A percentile compares a stretch with the other conserved stretches of the same genome.
Conservation (phyloP, 1,284 basidiomycete species). For the Ganoderma boninense region DNA sequence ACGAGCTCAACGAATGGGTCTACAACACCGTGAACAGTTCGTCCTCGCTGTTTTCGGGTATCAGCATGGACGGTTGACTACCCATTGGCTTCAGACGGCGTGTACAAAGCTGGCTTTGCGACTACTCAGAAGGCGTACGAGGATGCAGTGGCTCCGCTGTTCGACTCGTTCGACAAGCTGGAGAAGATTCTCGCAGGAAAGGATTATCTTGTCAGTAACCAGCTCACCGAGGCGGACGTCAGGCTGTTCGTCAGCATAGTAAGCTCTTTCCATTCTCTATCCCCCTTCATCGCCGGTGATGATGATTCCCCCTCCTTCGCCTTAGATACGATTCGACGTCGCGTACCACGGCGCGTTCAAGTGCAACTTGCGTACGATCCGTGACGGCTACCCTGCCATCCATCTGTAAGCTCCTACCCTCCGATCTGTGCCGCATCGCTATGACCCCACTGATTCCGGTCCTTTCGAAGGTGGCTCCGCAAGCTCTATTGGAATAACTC, state of each 20-base stretch:
- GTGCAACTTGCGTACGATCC: constrained; percentile 87
- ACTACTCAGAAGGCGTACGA: constrained; percentile 86
- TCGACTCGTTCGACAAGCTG: constrained; percentile 81
- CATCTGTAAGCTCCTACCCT: constrained; percentile 57
- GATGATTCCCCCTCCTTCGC: neutral
- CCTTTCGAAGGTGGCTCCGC: constrained; percentile 73
- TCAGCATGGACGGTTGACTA: neutral
- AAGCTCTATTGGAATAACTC: constrained; percentile 92
- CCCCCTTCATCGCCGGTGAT: neutral
- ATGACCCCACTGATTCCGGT: neutral
- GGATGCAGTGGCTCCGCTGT: constrained; percentile 74
- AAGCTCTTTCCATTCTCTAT: constrained; percentile 40
- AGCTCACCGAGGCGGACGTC: constrained; percentile 92
- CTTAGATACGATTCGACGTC: constrained; percentile 72
- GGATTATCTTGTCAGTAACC: constrained; percentile 84
- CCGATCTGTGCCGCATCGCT: constrained; percentile 3
- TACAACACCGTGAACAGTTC: constrained; percentile 85
- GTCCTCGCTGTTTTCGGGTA: constrained; percentile 32
- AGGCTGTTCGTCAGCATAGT: constrained; percentile 91
- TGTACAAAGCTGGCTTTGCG: constrained; percentile 94
- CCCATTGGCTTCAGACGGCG: constrained; percentile 62
- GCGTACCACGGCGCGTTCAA: constrained; percentile 96
- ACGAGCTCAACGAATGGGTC: constrained; percentile 89
- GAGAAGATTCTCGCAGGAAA: constrained; percentile 83
- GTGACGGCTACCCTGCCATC: constrained; percentile 83